These are phyloP conservation scores for Neopestalotiopsis clavispora DNA, from an alignment of 2,329 filamentous ascomycete species.

Conservation along the genomic window DNA sequence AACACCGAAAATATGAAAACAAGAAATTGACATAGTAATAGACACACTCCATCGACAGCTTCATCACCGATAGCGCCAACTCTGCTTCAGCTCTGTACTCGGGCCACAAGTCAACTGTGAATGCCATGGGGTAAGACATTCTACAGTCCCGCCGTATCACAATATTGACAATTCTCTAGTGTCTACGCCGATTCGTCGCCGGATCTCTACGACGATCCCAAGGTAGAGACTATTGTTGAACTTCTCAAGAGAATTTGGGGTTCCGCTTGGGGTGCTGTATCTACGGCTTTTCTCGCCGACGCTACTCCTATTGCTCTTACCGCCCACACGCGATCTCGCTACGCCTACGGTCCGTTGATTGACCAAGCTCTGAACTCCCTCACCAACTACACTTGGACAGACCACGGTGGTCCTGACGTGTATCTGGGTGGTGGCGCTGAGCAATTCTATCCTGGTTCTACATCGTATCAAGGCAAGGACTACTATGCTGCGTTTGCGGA, in stretches of 20 bases:
- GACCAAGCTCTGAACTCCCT: conserved; percentile 78
- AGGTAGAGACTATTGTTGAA: conserved; percentile 83
- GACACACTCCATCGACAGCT: conserved; percentile 83
- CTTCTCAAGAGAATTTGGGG: conserved; percentile 72
- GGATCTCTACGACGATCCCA: conserved; percentile 79
- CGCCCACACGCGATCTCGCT: conserved; percentile 73
- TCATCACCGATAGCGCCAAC: conserved; percentile 88
- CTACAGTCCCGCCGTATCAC: too few relatives aligned
- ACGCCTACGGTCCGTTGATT: conserved; percentile 72
- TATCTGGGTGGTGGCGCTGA: conserved; percentile 84
- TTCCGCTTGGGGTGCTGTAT: conserved; percentile 69
- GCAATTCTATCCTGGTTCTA: conserved; percentile 71
- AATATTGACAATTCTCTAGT: conserved; percentile 31
- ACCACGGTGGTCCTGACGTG: conserved; percentile 76
- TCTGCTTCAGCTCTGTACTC: conserved; percentile 81
- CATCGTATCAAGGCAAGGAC: conserved; percentile 72
- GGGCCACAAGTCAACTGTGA: conserved; percentile 84
- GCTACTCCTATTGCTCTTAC: conserved; percentile 80
- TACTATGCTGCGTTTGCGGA: conserved; percentile 81
- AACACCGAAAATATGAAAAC: not conserved
- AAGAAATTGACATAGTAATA: conserved; percentile 21
- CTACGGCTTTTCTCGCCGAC: conserved; percentile 82
- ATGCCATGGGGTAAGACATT: conserved; percentile 68
- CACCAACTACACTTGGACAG: conserved; percentile 81
- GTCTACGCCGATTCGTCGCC: conserved; percentile 80